Base-by-base conservation (phyloP, 306 rosid species). In the Sesbania bispinosa region DNA sequence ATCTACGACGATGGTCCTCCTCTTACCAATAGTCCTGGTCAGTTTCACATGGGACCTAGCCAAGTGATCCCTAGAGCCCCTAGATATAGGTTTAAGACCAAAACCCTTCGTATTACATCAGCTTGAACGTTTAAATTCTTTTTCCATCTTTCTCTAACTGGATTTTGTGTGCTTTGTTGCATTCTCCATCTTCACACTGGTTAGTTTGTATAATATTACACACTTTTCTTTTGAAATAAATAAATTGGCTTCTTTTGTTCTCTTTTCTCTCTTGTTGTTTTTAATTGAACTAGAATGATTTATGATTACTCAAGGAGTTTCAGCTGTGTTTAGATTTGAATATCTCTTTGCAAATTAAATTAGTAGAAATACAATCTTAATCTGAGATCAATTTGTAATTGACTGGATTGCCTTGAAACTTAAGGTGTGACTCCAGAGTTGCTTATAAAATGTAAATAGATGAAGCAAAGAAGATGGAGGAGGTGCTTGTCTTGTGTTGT, bases 1-100 rank as follows among this genome's bases (percentile, higher is more conserved):
- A 36, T 94, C 20, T 94, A 94, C 75, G 97, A 88, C 10, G 98
- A 94, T 21, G 98, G 98, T 21, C 84, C 90, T 29, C 97, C 96
- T 38, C 81, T 85, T n/a, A 89, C 79, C 8, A 50, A 83, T 20
- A 65, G 72, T 67, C 84, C 96, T 1, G 95, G 98, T 36, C 97
- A 94, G 73, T 86, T 76, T 45, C 90, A 89, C 60, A 71, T 94
- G 46, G 98, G 98, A 1, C 98, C 98, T 8, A 94, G 98, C 74
- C 98, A 94, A 81, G 97, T 89, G 11, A 87, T 94, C 46, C 94
- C 92, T 1, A 52, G 98, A 53, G 96, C 92, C 35, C 87, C 96
- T 7, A 67, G 95, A 9, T 94, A 84, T 21, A 74, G 98, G 62
- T 83, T 94, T 80, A 94, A 90, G 84, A 83, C 20, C 73, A 94